A percentile compares a stretch with the other conserved stretches of the same genome.
These are phyloP conservation scores for Solanum sparsipilum DNA, from an alignment of 257 asterid species.

Conservation along the genomic window DNA sequence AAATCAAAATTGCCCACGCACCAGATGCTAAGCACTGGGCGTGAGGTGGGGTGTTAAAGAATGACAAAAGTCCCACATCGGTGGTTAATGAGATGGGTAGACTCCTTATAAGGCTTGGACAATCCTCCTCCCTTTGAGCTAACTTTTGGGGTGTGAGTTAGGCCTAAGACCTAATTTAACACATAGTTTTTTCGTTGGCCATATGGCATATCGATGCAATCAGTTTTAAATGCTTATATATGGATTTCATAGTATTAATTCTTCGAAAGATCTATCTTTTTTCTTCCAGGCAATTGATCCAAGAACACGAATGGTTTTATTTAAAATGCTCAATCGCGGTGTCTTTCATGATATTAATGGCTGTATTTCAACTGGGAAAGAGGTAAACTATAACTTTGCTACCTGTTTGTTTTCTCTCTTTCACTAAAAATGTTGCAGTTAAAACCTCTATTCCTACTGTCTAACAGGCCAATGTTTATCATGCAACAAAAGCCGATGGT, in stretches of 20 bases:
- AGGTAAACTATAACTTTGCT: conserved; percentile 26
- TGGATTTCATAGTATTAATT: not conserved
- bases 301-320: conserved; percentile 92
- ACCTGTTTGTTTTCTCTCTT: not conserved
- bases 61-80: too few species aligned
- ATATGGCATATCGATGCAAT: not conserved
- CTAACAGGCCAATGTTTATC: conserved; percentile 90
- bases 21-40: too few species aligned
- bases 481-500: conserved; percentile 80
- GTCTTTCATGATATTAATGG: conserved; percentile 83
- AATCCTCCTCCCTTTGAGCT: too few species aligned
- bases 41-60: too few species aligned
- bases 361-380: conserved; percentile 99
- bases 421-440: not conserved
- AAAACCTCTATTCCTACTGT: not conserved
- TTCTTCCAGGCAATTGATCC: conserved; percentile 91
- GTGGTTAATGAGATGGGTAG: too few species aligned
- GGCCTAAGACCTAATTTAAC: too few species aligned
- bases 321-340: conserved; percentile 84
- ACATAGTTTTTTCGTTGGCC: not conserved
- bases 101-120: too few species aligned
- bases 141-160: too few species aligned
- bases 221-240: not conserved
- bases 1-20: too few species aligned
- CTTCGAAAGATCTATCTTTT: conserved; percentile 5